Base-by-base conservation (phyloP, 1,139 yeast genomes). In the Zygoascus sp. region DNA sequence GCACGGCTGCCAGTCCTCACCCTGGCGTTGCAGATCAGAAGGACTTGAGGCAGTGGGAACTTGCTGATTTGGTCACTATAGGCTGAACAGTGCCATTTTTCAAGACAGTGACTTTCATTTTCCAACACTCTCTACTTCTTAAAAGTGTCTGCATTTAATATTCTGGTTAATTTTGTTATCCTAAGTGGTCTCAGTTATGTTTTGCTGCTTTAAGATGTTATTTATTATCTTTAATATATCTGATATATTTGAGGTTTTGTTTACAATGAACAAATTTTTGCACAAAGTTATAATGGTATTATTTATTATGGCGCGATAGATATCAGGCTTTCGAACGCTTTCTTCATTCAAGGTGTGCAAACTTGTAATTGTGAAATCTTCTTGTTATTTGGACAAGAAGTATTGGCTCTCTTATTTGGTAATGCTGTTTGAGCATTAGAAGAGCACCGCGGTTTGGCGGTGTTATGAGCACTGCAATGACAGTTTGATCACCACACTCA, bases 11-110 rank as follows among this genome's bases (percentile, higher is more conserved):
- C 34, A 30, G 34, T 7, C 34, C 34, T 30, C 34, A 30, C 13
- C 34, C 34, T n/a, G 34, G 34, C 8, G 15, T 15, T n/a, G 17
- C 13, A 16, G 34, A 30, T 13, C 34, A n/a, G 15, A 30, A n/a
- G 34, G 34, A 30, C 7, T 9, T 15, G 16, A 30, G 34, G 13
- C 34, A 30, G 34, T 30, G 34, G 34, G 34, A 30, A 30, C 34
- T 30, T 15, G 13, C 11, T 15, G 17, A 30, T 7, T n/a, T 30
- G 34, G 34, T 30, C 13, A n/a, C 34, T 9, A 30, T 30, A n/a
- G 34, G 34, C 13, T 30, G 8, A 30, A 15, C 15, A 23, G 9
- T 23, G 27, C 10, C 10, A 7, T 23, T 10, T 23, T 10, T 23
- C 10, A 7, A 23, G 27, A 23, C 27, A 7, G 27, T 23, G 27